Base-by-base conservation (phyloP, 257 asterid genomes). In the Leonotis leonurus region DNA sequence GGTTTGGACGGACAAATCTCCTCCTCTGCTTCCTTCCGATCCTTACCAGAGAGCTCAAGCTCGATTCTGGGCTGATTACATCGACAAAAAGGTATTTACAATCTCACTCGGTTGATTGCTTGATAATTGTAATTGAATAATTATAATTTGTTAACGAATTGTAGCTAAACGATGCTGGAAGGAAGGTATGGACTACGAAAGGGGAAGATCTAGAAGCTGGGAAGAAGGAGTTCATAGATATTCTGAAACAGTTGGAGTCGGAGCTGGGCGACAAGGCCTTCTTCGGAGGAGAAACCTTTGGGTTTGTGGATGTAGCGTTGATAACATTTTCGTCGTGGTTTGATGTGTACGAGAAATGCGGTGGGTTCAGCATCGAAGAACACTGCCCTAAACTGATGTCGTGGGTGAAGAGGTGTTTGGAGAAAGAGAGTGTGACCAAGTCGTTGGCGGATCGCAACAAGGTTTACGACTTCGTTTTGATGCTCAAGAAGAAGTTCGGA, bases 1-100 rank as follows among this genome's bases (percentile, higher is more conserved):
- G 53, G 75, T 74, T 21, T 81, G 86, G 91, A 72, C 52, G 41
- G 57, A 50, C 2, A 62, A 65, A 5, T 21, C 72, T 52, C 81
- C 85, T 0, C 43, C 80, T 45, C 14, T 82, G 65, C 84, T 86
- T 7, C 84, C 89, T 7, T 67, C 77, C 3, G 68, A 70, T 58
- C 80, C 77, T 58, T 75, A 75, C 57, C 25, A 70, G 16, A 73
- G 52, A 62, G 59, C 69, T 8, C 70, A 65, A 8, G 79, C 43
- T 2, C 8, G 54, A 5, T 60, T 60, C 37, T 60, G 65, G 65
- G 54, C 17, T 4, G 54, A 60, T 16, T 60, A 14, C 20, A 35
- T 60, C 13, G 54, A 41, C 43, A 40, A 41, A 16, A 60, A 41
- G 65, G 65, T 59, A 44, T 0, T 1, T 36, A 9, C 36, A 4